These are phyloP conservation scores for Capsella bursapastoris DNA, from an alignment of 345 rosid species.

Conservation along the genomic window DNA sequence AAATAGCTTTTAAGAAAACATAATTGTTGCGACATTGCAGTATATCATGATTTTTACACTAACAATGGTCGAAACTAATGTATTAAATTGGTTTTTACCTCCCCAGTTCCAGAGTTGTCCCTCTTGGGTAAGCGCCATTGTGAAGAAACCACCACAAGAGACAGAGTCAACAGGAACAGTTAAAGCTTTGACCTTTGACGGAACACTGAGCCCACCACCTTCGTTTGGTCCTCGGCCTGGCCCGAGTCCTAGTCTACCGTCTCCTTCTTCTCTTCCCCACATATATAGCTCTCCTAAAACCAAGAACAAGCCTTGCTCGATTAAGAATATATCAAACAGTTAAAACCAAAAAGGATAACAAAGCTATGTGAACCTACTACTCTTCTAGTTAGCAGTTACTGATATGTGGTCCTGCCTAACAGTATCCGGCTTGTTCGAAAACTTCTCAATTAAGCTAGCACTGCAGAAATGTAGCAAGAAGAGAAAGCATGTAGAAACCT, in stretches of 20 bases:
- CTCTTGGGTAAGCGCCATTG: slow-evolving; percentile 68
- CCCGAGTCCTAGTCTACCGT: slow-evolving; percentile 94
- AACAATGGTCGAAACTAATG: slow-evolving; percentile 5
- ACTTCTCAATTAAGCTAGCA: slow-evolving; percentile 2
- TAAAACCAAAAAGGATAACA: background rate
- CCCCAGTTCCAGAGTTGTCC: slow-evolving; percentile 98
- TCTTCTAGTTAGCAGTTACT: background rate
- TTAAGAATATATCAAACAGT: background rate
- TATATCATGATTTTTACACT: background rate
- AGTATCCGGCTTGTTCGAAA: background rate
- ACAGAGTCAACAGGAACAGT: slow-evolving; percentile 71
- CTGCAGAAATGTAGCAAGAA: slow-evolving; percentile 4
- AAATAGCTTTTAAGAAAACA: no score
- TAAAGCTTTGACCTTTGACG: slow-evolving; percentile 74
- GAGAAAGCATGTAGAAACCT: slow-evolving; percentile 50
- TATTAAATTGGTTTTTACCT: slow-evolving; percentile 45
- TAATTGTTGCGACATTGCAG: no score
- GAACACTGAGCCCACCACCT: slow-evolving; percentile 91
- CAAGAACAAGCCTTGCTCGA: slow-evolving; percentile 14
- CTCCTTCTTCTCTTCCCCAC: slow-evolving; percentile 98
- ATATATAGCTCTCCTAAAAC: slow-evolving; percentile 74
- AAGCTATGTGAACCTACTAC: background rate
- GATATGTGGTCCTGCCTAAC: background rate
- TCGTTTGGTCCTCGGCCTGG: slow-evolving; percentile 91
- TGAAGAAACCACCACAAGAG: slow-evolving; percentile 94